Base-by-base conservation (phyloP, 371 early-diverging fungal genomes). In the Syncephalastrum monosporum region DNA sequence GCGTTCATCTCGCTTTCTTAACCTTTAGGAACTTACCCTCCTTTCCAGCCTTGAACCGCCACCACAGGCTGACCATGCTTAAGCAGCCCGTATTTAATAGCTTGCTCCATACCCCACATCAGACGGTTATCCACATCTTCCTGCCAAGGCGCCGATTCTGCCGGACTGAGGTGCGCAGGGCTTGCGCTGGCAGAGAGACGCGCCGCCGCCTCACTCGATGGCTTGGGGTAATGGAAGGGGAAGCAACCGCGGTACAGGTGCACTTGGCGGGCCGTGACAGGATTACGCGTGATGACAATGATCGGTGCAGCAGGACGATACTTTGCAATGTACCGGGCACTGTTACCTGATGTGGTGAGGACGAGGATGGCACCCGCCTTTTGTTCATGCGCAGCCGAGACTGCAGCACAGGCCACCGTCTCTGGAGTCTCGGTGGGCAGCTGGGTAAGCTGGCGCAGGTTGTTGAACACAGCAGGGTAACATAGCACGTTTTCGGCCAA, bases 271-370 rank as follows among this genome's bases (percentile, higher is more conserved):
- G 97, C 94, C n/a, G 92, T 91, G 56, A 83, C 82, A 45, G 75
- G 82, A 55, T 90, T 82, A 60, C 92, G 86, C 5, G 98, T 96
- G 12, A 97, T 90, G 49, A 93, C 92, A 52, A 98, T 75, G 55
- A 98, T 92, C 43, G 98, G 97, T 47, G 91, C 86, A 48, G 81
- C 73, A 17, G 99, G 98, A 45, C 96, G 91, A 77, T 97, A 98
- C 75, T 98, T 98, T 38, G 95, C 89, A 54, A 97, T 83, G 53
- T 95, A 71, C 41, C 95, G 89, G 17, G 98, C 97, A 47, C 97
- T 89, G 51, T 84, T 81, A 46, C 93, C 93, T n/a, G 88, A 86
- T 3, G 69, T 70, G 58, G 91, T 79, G 57, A 92, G 83, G 16
- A 96, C 91, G 65, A 97, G 86, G 71, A 97, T 91, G 19, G 92